A percentile compares a stretch with the other conserved stretches of the same genome.
phyloP scores from a whole-genome alignment of 2,329 filamentous ascomycete genomes.

The Aureobasidium sp. region DNA sequence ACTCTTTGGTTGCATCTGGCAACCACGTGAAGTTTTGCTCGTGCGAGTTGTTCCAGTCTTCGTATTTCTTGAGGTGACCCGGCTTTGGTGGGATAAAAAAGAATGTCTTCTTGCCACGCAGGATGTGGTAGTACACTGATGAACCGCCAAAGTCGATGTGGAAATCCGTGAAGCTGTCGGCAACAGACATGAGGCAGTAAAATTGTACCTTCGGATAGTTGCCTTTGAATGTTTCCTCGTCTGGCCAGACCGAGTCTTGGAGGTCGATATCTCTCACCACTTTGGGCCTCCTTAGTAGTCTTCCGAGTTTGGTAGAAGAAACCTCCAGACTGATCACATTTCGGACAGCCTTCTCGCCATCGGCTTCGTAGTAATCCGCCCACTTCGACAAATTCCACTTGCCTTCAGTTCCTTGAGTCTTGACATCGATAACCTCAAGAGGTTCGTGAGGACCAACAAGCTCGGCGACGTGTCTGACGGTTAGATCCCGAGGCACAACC shows the following conservation, averaged over 20 bases:
- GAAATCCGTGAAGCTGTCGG: constrained; percentile 63
- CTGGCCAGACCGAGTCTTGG: constrained; percentile 47
- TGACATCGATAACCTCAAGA: constrained; percentile 60
- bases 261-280: constrained; percentile 56
- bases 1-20: constrained; percentile 55
- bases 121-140: constrained; percentile 61
- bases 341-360: constrained; percentile 51
- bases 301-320: constrained; percentile 53
- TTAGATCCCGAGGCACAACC: constrained; percentile 57
- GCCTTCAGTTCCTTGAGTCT: constrained; percentile 57
- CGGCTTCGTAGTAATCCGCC: constrained; percentile 60
- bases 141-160: constrained; percentile 65
- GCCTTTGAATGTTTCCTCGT: constrained; percentile 43
- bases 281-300: constrained; percentile 53
- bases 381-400: constrained; percentile 58
- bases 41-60: constrained; percentile 60
- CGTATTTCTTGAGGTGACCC: constrained; percentile 60
- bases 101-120: constrained; percentile 61
- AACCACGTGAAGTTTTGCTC: constrained; percentile 59
- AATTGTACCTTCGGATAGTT: constrained; percentile 57
- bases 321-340: constrained; percentile 64
- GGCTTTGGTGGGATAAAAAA: constrained; percentile 63
- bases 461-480: constrained; percentile 54
- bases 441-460: constrained; percentile 54
- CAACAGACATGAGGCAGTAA: constrained; percentile 62